Base-by-base conservation (phyloP, 768 basidiomycete species). In the Calocera viscosa region DNA sequence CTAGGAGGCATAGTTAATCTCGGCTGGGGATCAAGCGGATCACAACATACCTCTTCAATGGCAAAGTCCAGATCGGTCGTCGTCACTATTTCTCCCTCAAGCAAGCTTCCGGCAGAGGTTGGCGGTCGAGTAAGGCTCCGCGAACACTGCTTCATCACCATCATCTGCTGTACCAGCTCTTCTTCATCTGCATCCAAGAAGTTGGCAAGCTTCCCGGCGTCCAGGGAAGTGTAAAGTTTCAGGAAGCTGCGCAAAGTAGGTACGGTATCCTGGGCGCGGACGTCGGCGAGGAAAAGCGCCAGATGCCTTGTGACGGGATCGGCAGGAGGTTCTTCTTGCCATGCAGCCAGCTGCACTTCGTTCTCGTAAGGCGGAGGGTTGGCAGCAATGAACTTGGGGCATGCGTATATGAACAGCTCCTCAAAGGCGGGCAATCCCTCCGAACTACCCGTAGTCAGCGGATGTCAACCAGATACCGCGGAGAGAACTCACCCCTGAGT, bases 51-150 rank as follows among this genome's bases (percentile, higher is more conserved):
- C 80, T 93, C 90, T 69, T 94, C 87, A 71, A 98, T 94, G 67
- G 90, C 88, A 73, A 98, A 99, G 77, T 95, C 94, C 72, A 98
- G 77, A 77, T 98, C 95, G 77, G 91, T 94, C 60, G 90, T 93
- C 26, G 88, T 86, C 73, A 91, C 88, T 73, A 84, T 86, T 73
- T 93, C 85, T 1, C 95, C 95, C 69, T 89, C 89, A 68, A 98
- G 79, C 39, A 96, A 75, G 40, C 76, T 64, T 65, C 87, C 80
- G 19, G 81, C 80, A 0, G 71, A 68, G 67, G 75, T 78, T 49
- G 78, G 75, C 26, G 76, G 72, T 66, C 89, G 81, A 74, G 84
- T 86, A 66, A 88, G 76, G 67, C 89, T 90, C 72, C 91, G 81
- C 71, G 89, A 90, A 0, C 86, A 86, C 69, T 89, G 87, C 80